A percentile compares a stretch with the other conserved stretches of the same genome.
phyloP scores from a whole-genome alignment of 148 eudicot genomes.

The Vaccinium vitisidaea region DNA sequence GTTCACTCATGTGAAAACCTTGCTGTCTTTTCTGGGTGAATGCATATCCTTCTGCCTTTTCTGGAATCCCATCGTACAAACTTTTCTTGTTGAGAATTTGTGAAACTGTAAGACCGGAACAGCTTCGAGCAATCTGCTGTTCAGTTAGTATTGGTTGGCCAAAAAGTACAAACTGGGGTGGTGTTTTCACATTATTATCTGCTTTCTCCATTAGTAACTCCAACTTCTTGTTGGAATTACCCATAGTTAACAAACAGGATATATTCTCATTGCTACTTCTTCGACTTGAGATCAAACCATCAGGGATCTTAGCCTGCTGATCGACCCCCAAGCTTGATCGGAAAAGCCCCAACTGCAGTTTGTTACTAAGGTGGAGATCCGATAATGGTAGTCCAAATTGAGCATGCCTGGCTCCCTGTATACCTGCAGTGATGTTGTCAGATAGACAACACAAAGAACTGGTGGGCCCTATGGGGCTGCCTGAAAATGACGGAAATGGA shows the following conservation, averaged over 20 bases:
- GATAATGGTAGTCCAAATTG: constrained; percentile 66
- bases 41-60: constrained; percentile 9
- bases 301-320: constrained; percentile 27
- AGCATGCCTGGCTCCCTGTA: constrained; percentile 99
- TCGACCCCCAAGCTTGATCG: constrained; percentile 35
- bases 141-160: constrained; percentile 66
- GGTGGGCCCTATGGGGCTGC: constrained; percentile 51
- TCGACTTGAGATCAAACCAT: constrained; percentile 15
- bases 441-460: constrained; percentile 47
- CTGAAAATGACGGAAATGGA: constrained; percentile 42
- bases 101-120: constrained; percentile 26
- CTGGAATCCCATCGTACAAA: constrained; percentile 19
- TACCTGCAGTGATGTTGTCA: constrained; percentile 70
- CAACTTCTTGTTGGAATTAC: constrained; percentile 27
- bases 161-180: constrained; percentile 55
- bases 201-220: constrained; percentile 26
- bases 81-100: constrained; percentile 14
- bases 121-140: constrained; percentile 51
- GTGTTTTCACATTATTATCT: constrained; percentile 26
- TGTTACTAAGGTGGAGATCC: constrained; percentile 62
- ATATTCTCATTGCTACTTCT: constrained; percentile 30
- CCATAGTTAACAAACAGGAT: constrained; percentile 52
- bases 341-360: constrained; percentile 55
- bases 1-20: constrained; percentile 32
- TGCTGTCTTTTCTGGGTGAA: constrained; percentile 18